Evolutionary conservation across 2,329 filamentous ascomycete genomes (phyloP).

Genomic region (Dactylellina cionopaga): DNA sequence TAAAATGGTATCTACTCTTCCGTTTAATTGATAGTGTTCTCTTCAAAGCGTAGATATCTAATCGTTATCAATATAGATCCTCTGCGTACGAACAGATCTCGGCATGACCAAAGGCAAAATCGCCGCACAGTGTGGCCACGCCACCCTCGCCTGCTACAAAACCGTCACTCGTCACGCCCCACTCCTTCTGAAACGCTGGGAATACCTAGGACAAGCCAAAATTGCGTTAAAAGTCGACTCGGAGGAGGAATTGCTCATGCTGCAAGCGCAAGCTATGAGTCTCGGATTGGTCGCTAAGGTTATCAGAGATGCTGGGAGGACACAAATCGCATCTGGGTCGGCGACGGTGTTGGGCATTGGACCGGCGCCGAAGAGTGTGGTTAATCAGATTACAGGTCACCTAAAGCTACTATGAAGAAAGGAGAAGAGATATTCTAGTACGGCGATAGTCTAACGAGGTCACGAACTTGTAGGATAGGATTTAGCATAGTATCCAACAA

Average conservation of each 20-base stretch:
- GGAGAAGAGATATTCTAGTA: background rate
- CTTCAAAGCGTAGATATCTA: no score
- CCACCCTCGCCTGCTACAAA: slow-evolving; percentile 98
- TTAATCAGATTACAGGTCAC: slow-evolving; percentile 85
- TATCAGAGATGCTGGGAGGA: slow-evolving; percentile 93
- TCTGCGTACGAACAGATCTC: slow-evolving; percentile 91
- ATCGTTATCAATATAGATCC: slow-evolving; percentile 55
- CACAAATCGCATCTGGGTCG: slow-evolving; percentile 93
- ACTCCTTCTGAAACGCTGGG: slow-evolving; percentile 81
- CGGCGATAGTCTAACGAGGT: background rate
- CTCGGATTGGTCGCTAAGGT: slow-evolving; percentile 87
- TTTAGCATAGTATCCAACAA: slow-evolving; percentile 8
- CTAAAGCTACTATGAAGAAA: slow-evolving; percentile 78
- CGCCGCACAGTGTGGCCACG: slow-evolving; percentile 91
- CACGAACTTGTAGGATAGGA: slow-evolving; percentile 15
- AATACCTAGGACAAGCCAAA: slow-evolving; percentile 86
- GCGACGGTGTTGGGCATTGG: slow-evolving; percentile 88
- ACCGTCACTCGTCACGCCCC: slow-evolving; percentile 70
- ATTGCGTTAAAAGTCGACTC: slow-evolving; percentile 82
- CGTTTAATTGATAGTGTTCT: no score
- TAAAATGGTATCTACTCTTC: slow-evolving; percentile 54
- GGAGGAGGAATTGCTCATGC: slow-evolving; percentile 79
- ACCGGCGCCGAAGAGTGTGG: slow-evolving; percentile 79
- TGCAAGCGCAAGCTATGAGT: slow-evolving; percentile 81
- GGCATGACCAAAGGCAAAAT: slow-evolving; percentile 99